These are phyloP conservation scores for Fraxinus angustifolia DNA, from an alignment of 305 asterid species.

Conservation along the genomic window DNA sequence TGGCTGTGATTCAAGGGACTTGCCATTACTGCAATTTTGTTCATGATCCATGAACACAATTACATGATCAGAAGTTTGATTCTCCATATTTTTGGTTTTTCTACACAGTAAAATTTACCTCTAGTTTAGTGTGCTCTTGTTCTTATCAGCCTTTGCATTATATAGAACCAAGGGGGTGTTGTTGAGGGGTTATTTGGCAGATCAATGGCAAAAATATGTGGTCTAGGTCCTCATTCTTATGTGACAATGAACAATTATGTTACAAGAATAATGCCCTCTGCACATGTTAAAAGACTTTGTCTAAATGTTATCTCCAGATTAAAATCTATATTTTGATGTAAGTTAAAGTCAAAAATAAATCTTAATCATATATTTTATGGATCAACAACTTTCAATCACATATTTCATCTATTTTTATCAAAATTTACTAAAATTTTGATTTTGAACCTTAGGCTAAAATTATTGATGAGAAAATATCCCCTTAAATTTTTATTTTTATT, in stretches of 20 bases:
- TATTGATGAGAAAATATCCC: not conserved
- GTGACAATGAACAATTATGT: not conserved
- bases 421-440: not conserved
- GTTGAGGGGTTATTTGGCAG: not conserved
- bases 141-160: not conserved
- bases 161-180: conserved; percentile 6
- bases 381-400: not conserved
- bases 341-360: not conserved
- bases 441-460: not conserved
- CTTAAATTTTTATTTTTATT: no score
- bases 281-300: not conserved
- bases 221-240: not conserved
- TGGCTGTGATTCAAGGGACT: conserved; percentile 17
- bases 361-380: not conserved
- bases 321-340: not conserved
- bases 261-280: not conserved
- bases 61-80: conserved; percentile 35
- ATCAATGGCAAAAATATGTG: conserved; percentile 1
- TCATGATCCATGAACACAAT: conserved; percentile 29
- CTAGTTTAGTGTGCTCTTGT: not conserved
- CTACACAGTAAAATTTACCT: not conserved
- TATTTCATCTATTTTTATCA: not conserved
- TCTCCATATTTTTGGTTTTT: conserved; percentile 26
- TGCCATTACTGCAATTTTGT: conserved; percentile 13
- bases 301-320: not conserved